These are phyloP conservation scores for Picea engelmannii DNA, from an alignment of 83 land plant genomes.

Conservation along the genomic window DNA sequence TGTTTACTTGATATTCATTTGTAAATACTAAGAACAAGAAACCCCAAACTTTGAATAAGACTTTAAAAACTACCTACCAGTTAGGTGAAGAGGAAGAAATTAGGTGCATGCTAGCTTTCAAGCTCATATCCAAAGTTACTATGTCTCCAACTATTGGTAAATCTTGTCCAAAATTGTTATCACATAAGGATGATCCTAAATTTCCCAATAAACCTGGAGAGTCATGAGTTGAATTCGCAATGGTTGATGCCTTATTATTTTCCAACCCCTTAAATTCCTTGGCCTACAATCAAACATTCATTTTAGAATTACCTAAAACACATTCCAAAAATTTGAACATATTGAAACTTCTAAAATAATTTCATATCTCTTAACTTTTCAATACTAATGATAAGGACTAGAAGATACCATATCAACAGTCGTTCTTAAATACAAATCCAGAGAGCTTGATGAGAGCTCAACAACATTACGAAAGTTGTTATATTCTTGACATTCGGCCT, in stretches of 20 bases:
- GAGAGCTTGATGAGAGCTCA: too few relatives aligned
- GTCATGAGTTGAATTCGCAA: slow-evolving; percentile 12
- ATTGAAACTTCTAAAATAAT: too few relatives aligned
- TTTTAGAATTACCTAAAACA: too few relatives aligned
- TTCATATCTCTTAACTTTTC: too few relatives aligned
- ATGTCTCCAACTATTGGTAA: slow-evolving; percentile 38
- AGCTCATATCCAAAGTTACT: slow-evolving; percentile 55
- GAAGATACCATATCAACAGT: too few relatives aligned
- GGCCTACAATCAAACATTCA: too few relatives aligned
- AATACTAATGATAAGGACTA: too few relatives aligned
- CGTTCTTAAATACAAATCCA: too few relatives aligned
- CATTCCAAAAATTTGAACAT: too few relatives aligned
- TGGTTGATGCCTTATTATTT: slow-evolving; percentile 19
- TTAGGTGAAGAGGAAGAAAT: slow-evolving; percentile 51
- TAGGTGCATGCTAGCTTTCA: slow-evolving; percentile 51
- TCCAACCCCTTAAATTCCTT: slow-evolving; percentile 32
- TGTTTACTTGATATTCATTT: not conserved
- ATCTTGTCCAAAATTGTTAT: slow-evolving; percentile 22
- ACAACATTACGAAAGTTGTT: too few relatives aligned
- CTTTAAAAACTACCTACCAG: slow-evolving; percentile 27
- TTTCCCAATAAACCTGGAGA: slow-evolving; percentile 21
- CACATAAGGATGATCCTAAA: not conserved
- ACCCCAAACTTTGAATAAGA: not conserved
- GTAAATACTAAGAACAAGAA: not conserved
- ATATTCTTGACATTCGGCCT: too few relatives aligned